Percentiles rank a stretch among this genome's conserved stretches.
phyloP scores from a whole-genome alignment of 345 rosid genomes.

The Rhodamnia argentea region DNA sequence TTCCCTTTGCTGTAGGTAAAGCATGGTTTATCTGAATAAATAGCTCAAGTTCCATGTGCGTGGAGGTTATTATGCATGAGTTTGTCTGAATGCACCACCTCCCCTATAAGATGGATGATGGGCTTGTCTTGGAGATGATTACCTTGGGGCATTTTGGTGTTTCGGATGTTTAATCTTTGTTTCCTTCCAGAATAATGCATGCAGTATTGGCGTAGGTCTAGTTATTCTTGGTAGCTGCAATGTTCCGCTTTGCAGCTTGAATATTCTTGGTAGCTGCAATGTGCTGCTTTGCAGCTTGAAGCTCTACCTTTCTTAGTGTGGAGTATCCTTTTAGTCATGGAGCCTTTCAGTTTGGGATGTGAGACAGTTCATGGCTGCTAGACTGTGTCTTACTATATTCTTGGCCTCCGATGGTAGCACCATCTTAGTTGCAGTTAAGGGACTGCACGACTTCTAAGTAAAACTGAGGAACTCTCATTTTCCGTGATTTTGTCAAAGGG shows the following conservation, averaged over 20 bases:
- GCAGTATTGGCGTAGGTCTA: not conserved
- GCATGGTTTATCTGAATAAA: conserved; percentile 11
- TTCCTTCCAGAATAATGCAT: not conserved
- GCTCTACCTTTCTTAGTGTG: not conserved
- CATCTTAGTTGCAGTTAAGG: not conserved
- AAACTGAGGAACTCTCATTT: not conserved
- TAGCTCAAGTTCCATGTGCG: not conserved
- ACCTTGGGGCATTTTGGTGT: not conserved
- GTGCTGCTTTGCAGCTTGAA: not conserved
- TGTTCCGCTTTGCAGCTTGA: not conserved
- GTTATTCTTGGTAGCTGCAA: not conserved
- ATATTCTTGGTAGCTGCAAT: not conserved
- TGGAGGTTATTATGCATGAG: not conserved
- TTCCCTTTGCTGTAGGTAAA: conserved; percentile 32
- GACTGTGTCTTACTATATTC: not conserved
- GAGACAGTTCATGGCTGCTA: not conserved
- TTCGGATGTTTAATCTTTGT: not conserved
- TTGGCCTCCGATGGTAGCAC: not conserved
- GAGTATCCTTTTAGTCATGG: not conserved
- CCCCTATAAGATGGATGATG: not conserved
- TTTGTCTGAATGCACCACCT: not conserved
- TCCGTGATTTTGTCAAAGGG: not conserved
- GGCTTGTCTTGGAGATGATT: not conserved
- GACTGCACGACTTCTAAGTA: not conserved
- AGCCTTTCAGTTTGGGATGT: not conserved